A percentile compares a stretch with the other conserved stretches of the same genome.
phyloP scores from a whole-genome alignment of 805 yeast species.

The Pichia gijzeniarum region DNA sequence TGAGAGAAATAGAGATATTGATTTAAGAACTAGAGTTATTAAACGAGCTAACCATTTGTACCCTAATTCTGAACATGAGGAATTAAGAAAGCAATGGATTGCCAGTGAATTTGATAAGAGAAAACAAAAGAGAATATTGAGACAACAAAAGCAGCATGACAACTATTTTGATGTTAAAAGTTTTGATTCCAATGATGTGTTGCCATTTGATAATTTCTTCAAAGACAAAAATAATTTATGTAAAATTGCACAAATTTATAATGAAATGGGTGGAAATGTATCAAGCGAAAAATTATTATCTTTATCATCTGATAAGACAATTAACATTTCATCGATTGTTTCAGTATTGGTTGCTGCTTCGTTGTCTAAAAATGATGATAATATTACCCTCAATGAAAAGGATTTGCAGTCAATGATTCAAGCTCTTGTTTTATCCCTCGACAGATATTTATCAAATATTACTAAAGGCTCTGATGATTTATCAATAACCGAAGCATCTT shows the following conservation, averaged over 20 bases:
- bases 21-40: conserved; percentile 68
- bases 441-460: conserved; percentile 9
- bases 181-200: conserved; percentile 6
- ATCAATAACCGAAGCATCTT: background rate
- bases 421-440: conserved; percentile 26
- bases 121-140: conserved; percentile 50
- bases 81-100: conserved; percentile 59
- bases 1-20: conserved; percentile 81
- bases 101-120: conserved; percentile 65
- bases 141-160: conserved; percentile 31
- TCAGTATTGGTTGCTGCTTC: conserved; percentile 22
- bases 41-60: conserved; percentile 64
- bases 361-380: conserved; percentile 7
- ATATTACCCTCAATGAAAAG: conserved; percentile 13
- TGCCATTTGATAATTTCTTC: conserved; percentile 8
- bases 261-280: conserved; percentile 31
- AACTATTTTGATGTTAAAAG: conserved; percentile 10
- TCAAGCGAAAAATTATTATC: conserved; percentile 9
- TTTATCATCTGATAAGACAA: conserved; percentile 18
- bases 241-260: conserved; percentile 22
- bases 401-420: conserved; percentile 24
- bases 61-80: conserved; percentile 52
- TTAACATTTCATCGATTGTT: conserved; percentile 24
- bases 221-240: conserved; percentile 8
- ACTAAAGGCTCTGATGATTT: background rate